Percentiles rank a stretch among this genome's conserved stretches.
These are phyloP conservation scores for Arctium minus DNA, from an alignment of 129 eudicot species.

Conservation along the genomic window DNA sequence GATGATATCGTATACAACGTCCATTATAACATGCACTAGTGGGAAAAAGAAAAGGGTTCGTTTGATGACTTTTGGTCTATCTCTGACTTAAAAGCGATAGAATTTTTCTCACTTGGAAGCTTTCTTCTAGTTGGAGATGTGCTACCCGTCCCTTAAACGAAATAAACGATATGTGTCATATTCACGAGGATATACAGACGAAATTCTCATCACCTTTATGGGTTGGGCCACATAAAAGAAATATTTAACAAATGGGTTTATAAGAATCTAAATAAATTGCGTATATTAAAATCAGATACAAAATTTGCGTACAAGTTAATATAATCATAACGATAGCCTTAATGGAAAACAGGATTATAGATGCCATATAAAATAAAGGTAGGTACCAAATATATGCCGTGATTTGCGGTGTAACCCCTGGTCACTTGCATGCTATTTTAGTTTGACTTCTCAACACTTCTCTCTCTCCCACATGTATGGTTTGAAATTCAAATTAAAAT, in stretches of 20 bases:
- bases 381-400: conserved; percentile 8
- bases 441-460: conserved; percentile 10
- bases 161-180: background rate
- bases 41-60: background rate
- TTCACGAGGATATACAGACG: background rate
- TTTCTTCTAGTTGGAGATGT: background rate
- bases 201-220: background rate
- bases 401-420: conserved; percentile 15
- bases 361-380: background rate
- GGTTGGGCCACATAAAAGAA: background rate
- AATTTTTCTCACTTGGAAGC: background rate
- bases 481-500: background rate
- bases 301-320: background rate
- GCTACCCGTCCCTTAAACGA: background rate
- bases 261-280: background rate
- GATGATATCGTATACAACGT: background rate
- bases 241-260: background rate
- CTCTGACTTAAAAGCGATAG: background rate
- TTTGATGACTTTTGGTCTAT: background rate
- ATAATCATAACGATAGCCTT: background rate
- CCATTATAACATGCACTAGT: background rate
- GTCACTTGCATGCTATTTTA: background rate
- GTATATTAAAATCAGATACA: background rate
- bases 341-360: background rate
- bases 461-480: background rate